Conservation (phyloP, 306 rosid species). For the Clitoria ternatea region DNA sequence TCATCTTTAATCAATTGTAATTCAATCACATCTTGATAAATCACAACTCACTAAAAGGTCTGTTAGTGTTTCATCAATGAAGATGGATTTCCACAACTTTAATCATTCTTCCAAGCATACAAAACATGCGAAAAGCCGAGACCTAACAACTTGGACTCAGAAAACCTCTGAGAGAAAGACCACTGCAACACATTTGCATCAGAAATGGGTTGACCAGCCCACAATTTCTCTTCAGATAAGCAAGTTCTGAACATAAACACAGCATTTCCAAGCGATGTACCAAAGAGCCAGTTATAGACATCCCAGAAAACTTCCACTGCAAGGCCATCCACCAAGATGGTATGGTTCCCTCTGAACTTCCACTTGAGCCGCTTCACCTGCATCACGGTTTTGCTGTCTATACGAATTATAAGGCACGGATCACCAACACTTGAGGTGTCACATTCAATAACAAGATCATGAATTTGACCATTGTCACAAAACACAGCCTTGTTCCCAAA, state of each 20-base stretch:
- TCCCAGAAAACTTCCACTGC: conserved; percentile 96
- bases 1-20: conserved; percentile 39
- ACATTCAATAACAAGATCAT: conserved; percentile 89
- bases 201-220: conserved; percentile 55
- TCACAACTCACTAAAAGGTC: conserved; percentile 50
- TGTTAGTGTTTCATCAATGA: conserved; percentile 49
- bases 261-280: conserved; percentile 71
- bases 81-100: conserved; percentile 31
- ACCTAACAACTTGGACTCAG: conserved; percentile 62
- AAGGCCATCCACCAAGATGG: conserved; percentile 79
- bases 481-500: conserved; percentile 75
- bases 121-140: conserved; percentile 80
- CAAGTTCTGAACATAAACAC: conserved; percentile 95
- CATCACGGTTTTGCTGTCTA: conserved; percentile 82
- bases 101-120: conserved; percentile 93
- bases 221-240: conserved; percentile 66
- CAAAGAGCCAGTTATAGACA: conserved; percentile 90
- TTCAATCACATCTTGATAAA: conserved; percentile 43
- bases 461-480: conserved; percentile 74
- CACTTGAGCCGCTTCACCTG: conserved; percentile 89
- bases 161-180: conserved; percentile 85
- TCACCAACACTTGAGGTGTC: conserved; percentile 59
- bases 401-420: conserved; percentile 63
- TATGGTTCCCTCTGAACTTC: conserved; percentile 94
- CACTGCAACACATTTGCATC: conserved; percentile 70